Conservation (phyloP, 176 grass and related monocot species). For the Oryza officinalis region DNA sequence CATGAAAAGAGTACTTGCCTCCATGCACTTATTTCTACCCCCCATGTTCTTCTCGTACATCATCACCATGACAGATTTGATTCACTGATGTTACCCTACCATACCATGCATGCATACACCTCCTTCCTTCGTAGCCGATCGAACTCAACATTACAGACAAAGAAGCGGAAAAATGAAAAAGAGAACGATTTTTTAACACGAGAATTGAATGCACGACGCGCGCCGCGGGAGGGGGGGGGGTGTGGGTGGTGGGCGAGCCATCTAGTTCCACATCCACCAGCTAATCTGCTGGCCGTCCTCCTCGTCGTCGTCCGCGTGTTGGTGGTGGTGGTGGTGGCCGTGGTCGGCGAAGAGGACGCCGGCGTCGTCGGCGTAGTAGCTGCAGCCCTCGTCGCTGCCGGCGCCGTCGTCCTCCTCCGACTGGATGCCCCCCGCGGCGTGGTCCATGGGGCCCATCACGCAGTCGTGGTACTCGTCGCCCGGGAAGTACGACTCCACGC, state of each 20-base stretch:
- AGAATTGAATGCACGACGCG: not conserved
- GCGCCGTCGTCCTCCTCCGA: constrained; percentile 87
- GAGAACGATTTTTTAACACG: constrained; percentile 10
- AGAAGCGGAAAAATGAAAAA: not conserved
- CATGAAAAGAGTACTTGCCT: constrained; percentile 52
- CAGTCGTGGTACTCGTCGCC: constrained; percentile 55
- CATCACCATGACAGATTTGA: constrained; percentile 11
- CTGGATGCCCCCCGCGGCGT: constrained; percentile 41
- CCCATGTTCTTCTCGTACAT: constrained; percentile 28
- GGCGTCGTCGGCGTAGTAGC: constrained; percentile 69
- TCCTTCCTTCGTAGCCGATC: constrained; percentile 11
- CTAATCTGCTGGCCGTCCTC: constrained; percentile 55
- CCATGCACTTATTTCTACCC: constrained; percentile 61
- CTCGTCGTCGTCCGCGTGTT: constrained; percentile 52
- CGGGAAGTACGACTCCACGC: constrained; percentile 79
- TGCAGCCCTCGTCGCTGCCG: constrained; percentile 94
- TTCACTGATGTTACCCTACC: constrained; percentile 21
- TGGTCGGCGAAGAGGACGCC: constrained; percentile 44
- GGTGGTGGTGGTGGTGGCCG: constrained; percentile 48
- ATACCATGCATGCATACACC: constrained; percentile 41
- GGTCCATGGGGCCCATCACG: constrained; percentile 37
- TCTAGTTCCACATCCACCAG: constrained; percentile 78
- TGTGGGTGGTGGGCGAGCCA: no score
- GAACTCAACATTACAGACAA: constrained; percentile 32
- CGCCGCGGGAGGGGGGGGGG: no score